These are phyloP conservation scores for Xylaria sp. DNA, from an alignment of 2,329 filamentous ascomycete genomes.

Conservation along the genomic window DNA sequence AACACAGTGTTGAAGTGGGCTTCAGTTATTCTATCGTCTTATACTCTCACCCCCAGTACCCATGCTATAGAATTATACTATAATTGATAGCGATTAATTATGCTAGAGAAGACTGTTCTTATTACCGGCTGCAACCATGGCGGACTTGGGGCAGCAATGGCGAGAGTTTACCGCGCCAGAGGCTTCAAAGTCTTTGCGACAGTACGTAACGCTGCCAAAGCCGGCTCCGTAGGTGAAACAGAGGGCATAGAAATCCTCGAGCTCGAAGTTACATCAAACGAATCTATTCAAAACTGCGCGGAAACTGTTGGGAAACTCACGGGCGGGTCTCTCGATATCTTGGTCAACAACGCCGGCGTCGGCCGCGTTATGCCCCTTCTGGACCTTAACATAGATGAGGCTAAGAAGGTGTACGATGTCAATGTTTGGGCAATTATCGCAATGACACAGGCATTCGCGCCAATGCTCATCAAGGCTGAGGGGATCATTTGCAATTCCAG, in stretches of 20 bases:
- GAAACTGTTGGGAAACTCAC: slow-evolving; percentile 2
- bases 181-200: slow-evolving; percentile 31
- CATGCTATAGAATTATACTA: background rate
- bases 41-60: background rate
- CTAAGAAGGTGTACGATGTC: slow-evolving; percentile 22
- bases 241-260: slow-evolving; percentile 24
- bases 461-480: slow-evolving; percentile 18
- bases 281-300: slow-evolving; percentile 18
- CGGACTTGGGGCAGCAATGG: slow-evolving; percentile 23
- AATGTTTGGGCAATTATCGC: slow-evolving; percentile 27
- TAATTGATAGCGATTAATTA: background rate
- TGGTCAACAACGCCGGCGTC: slow-evolving; percentile 35
- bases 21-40: background rate
- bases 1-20: background rate
- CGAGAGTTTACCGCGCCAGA: slow-evolving; percentile 2
- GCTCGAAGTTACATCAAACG: slow-evolving; percentile 32
- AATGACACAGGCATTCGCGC: slow-evolving; percentile 26
- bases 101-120: slow-evolving; percentile 17
- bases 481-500: slow-evolving; percentile 21
- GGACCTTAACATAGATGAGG: slow-evolving; percentile 21
- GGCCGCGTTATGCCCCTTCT: slow-evolving; percentile 24
- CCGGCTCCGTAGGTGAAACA: background rate
- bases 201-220: slow-evolving; percentile 23
- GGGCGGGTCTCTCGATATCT: slow-evolving; percentile 23
- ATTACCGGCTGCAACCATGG: slow-evolving; percentile 26